Evolutionary conservation across 2,329 filamentous ascomycete species (phyloP).

Genomic region (Epichloe baconii): DNA sequence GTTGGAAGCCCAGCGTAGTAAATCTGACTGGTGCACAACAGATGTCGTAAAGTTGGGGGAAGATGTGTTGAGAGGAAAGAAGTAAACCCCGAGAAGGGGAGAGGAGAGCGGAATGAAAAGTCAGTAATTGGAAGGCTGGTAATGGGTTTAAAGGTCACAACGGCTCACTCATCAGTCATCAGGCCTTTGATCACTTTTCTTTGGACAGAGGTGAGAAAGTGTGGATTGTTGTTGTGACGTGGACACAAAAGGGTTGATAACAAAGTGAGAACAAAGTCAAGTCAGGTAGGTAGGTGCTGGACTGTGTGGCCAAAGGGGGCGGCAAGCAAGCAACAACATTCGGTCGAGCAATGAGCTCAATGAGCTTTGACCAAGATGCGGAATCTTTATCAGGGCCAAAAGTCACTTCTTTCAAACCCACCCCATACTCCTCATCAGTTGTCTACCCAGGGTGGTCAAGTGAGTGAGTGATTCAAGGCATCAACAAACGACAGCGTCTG

Average conservation of each 20-base stretch:
- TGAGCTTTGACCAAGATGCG: background rate
- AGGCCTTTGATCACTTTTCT: background rate
- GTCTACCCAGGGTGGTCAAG: background rate
- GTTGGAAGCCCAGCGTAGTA: no score
- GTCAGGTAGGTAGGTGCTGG: background rate
- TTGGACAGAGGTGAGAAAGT: background rate
- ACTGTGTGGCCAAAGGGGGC: background rate
- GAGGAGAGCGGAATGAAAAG: background rate
- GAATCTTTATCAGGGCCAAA: no score
- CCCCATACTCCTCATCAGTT: background rate
- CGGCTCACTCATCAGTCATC: background rate
- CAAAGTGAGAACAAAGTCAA: conserved; percentile 6
- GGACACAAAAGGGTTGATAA: background rate
- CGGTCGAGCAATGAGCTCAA: background rate
- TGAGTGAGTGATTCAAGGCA: no score
- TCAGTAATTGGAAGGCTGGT: background rate
- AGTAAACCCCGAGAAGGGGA: background rate
- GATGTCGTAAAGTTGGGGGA: no score
- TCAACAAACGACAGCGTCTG: no score
- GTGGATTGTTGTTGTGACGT: background rate
- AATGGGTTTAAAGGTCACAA: background rate
- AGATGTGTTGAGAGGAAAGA: background rate
- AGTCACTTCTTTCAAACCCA: no score
- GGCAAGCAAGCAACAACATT: background rate
- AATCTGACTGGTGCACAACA: no score